These are phyloP conservation scores for Lasiodiplodia sp. DNA, from an alignment of 2,329 filamentous ascomycete genomes.

Conservation along the genomic window DNA sequence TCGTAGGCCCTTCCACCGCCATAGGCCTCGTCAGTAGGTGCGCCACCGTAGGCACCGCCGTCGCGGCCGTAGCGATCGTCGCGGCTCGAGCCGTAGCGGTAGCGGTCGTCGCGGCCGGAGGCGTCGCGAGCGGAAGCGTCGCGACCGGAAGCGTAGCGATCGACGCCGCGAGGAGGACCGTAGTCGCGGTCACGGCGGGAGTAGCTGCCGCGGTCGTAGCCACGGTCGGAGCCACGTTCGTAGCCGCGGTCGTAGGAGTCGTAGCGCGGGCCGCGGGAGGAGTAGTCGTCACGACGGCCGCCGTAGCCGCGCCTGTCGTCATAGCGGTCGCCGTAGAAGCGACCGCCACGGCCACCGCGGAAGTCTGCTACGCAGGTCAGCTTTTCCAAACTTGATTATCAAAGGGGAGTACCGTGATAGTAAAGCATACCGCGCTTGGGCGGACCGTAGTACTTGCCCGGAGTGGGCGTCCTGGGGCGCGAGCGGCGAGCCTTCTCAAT, in stretches of 20 bases:
- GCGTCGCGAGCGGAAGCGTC: background rate
- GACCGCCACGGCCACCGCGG: slow-evolving; percentile 54
- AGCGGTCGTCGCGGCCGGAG: slow-evolving; percentile 54
- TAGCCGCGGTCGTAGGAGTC: slow-evolving; percentile 47
- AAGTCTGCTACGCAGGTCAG: slow-evolving; percentile 48
- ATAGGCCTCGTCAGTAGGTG: slow-evolving; percentile 46
- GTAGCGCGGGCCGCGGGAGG: slow-evolving; percentile 50
- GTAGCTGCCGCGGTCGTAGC: slow-evolving; percentile 49
- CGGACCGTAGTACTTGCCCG: slow-evolving; percentile 98
- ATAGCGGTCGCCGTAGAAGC: slow-evolving; percentile 55
- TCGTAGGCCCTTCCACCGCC: slow-evolving; percentile 50
- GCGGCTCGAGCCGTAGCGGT: slow-evolving; percentile 47
- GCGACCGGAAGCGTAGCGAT: slow-evolving; percentile 44
- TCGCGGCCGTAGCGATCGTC: slow-evolving; percentile 63
- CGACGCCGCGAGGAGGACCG: slow-evolving; percentile 46
- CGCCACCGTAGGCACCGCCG: slow-evolving; percentile 42
- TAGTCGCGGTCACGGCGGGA: slow-evolving; percentile 48
- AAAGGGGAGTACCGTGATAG: slow-evolving; percentile 17
- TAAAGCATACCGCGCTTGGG: slow-evolving; percentile 85
- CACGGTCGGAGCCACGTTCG: slow-evolving; percentile 45
- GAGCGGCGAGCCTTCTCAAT: slow-evolving; percentile 98
- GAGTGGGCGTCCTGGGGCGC: slow-evolving; percentile 92
- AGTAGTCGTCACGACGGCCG: slow-evolving; percentile 57
- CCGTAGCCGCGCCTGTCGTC: slow-evolving; percentile 49
- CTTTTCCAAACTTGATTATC: slow-evolving; percentile 12